Evolutionary conservation across 2,329 filamentous ascomycete genomes (phyloP).

Genomic region (Fusarium torreyae): DNA sequence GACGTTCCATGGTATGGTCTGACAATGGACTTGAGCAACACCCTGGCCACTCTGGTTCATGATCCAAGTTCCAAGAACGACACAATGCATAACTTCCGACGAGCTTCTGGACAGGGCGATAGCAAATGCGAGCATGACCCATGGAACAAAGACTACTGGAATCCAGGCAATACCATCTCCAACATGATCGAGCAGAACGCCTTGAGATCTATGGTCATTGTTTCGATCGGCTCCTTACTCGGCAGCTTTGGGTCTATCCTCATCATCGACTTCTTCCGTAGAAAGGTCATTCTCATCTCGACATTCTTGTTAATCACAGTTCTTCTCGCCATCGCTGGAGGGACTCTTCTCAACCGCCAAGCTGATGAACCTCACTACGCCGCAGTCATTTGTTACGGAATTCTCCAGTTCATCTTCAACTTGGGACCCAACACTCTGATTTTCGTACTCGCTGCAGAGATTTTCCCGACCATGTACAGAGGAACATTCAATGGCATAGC

Average conservation of each 20-base stretch:
- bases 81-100: not conserved
- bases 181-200: conserved; percentile 16
- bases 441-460: conserved; percentile 9
- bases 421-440: conserved; percentile 13
- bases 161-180: not conserved
- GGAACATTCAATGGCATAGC: conserved; percentile 17
- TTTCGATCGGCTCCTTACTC: conserved; percentile 1
- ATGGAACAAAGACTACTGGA: conserved; percentile 24
- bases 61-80: not conserved
- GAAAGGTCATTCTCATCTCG: conserved; percentile 5
- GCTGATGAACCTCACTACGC: conserved; percentile 1
- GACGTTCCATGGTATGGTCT: conserved; percentile 30
- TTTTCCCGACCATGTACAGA: conserved; percentile 10
- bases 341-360: not conserved
- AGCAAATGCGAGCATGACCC: not conserved
- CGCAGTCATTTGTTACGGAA: conserved; percentile 6
- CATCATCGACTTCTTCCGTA: conserved; percentile 17
- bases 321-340: conserved; percentile 11
- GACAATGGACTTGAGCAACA: conserved; percentile 25
- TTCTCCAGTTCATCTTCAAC: conserved; percentile 19
- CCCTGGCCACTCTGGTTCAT: conserved; percentile 23
- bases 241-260: conserved; percentile 11
- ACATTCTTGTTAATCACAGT: conserved; percentile 11
- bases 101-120: not conserved
- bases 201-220: conserved; percentile 3